Evolutionary conservation across 2,329 filamentous ascomycete genomes (phyloP).

Genomic region (Colletotrichum chrysophilum): DNA sequence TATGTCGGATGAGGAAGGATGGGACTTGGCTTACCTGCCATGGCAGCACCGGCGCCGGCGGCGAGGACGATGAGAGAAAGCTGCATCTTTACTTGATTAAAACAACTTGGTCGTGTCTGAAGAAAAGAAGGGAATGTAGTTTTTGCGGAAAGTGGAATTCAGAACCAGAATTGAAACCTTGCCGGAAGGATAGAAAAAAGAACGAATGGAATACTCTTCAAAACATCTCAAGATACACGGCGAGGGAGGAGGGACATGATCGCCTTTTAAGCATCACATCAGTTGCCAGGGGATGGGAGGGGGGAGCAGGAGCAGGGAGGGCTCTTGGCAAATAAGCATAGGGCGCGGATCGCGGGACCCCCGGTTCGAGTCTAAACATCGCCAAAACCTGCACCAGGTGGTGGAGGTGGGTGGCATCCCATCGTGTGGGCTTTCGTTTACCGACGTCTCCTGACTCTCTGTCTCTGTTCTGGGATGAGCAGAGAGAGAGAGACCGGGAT

Average conservation of each 20-base stretch:
- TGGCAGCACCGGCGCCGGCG: constrained; percentile 12
- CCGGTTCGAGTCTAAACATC: constrained; percentile 6
- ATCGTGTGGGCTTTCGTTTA: background rate
- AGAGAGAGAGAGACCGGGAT: background rate
- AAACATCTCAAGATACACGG: background rate
- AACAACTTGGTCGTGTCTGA: background rate
- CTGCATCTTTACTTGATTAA: constrained; percentile 19
- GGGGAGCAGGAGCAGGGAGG: background rate
- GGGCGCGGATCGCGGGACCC: background rate
- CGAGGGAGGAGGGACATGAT: background rate
- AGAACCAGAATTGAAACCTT: constrained; percentile 13
- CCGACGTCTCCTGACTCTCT: background rate
- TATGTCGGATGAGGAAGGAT: too few relatives aligned
- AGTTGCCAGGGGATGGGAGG: background rate
- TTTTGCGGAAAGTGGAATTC: background rate
- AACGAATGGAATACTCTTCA: background rate
- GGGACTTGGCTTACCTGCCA: constrained; percentile 6
- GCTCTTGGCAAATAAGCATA: constrained; percentile 9
- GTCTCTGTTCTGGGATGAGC: background rate
- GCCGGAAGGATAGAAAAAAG: constrained; percentile 10
- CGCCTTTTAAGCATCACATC: constrained; percentile 19
- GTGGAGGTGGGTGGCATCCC: background rate
- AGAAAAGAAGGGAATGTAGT: background rate
- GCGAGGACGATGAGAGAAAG: constrained; percentile 17
- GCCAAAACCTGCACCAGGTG: constrained; percentile 7